Conservation (phyloP, 2,329 filamentous ascomycete genomes). For the Hypoxylon sp. region DNA sequence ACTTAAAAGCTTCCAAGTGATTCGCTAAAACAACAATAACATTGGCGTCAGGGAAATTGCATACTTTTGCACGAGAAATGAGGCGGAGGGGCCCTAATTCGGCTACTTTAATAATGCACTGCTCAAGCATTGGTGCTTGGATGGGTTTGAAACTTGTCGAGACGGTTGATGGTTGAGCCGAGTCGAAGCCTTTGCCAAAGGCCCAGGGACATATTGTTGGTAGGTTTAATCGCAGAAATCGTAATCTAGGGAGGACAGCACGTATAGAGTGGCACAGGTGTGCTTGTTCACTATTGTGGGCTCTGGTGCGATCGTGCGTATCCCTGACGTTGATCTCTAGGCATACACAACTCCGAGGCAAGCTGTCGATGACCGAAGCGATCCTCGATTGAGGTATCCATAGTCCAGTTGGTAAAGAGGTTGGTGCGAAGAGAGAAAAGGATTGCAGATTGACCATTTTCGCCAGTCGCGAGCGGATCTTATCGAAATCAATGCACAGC, state of each 20-base stretch:
- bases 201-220: slow-evolving; percentile 19
- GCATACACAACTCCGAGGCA: slow-evolving; percentile 14
- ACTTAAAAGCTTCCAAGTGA: slow-evolving; percentile 10
- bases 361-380: slow-evolving; percentile 5
- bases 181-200: slow-evolving; percentile 23
- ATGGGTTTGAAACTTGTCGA: slow-evolving; percentile 5
- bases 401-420: too few relatives aligned
- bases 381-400: slow-evolving; percentile 7
- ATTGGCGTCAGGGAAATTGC: neutral
- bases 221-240: slow-evolving; percentile 20
- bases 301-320: neutral
- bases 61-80: neutral
- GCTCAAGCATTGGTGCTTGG: slow-evolving; percentile 10
- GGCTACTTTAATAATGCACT: slow-evolving; percentile 25
- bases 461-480: slow-evolving; percentile 19
- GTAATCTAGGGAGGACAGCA: slow-evolving; percentile 21
- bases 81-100: neutral
- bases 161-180: neutral
- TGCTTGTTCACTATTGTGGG: neutral
- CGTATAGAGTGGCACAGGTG: slow-evolving; percentile 33
- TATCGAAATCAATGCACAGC: neutral
- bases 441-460: slow-evolving; percentile 15
- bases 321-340: slow-evolving; percentile 14
- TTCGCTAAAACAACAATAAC: neutral
- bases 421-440: slow-evolving; percentile 4